phyloP scores from a whole-genome alignment of 2,329 filamentous ascomycete species.

The Chaetoscypha palmicola region DNA sequence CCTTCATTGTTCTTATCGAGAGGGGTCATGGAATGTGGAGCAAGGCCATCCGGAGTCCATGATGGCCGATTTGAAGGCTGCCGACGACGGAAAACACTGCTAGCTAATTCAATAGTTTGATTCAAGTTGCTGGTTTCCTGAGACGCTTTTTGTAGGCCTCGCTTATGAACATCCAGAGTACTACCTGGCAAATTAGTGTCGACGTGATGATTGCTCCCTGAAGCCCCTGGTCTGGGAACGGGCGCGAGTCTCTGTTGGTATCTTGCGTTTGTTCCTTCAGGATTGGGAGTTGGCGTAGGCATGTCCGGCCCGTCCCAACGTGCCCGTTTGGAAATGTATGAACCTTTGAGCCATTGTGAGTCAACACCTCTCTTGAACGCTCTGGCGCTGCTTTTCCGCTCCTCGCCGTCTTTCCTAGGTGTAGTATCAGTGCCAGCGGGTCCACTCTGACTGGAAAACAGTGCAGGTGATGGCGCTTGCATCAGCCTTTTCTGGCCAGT shows the following conservation, averaged over 20 bases:
- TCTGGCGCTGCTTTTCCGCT: background rate
- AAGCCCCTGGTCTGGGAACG: background rate
- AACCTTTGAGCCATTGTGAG: constrained; percentile 27
- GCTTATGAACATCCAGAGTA: background rate
- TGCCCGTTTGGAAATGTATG: constrained; percentile 26
- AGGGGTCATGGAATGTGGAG: too few species aligned
- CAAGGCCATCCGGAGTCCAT: too few species aligned
- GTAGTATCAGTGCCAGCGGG: background rate
- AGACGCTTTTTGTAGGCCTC: background rate
- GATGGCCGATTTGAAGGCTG: background rate
- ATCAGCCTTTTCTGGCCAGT: background rate
- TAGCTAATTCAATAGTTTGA: background rate
- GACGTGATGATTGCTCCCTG: background rate
- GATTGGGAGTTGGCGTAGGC: constrained; percentile 26
- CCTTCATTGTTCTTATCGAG: too few species aligned
- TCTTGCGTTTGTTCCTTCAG: constrained; percentile 1
- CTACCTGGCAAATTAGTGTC: background rate
- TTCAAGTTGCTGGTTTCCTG: background rate
- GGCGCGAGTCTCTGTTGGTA: constrained; percentile 4
- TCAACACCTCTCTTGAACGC: constrained; percentile 16
- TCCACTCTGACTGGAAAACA: background rate
- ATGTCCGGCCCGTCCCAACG: constrained; percentile 23
- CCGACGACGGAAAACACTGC: background rate
- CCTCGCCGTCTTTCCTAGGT: background rate
- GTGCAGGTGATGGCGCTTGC: background rate